A percentile compares a stretch with the other conserved stretches of the same genome.
These are phyloP conservation scores for Sugiyamaella xylanicola DNA, from an alignment of 1,139 yeast genomes.

Conservation along the genomic window DNA sequence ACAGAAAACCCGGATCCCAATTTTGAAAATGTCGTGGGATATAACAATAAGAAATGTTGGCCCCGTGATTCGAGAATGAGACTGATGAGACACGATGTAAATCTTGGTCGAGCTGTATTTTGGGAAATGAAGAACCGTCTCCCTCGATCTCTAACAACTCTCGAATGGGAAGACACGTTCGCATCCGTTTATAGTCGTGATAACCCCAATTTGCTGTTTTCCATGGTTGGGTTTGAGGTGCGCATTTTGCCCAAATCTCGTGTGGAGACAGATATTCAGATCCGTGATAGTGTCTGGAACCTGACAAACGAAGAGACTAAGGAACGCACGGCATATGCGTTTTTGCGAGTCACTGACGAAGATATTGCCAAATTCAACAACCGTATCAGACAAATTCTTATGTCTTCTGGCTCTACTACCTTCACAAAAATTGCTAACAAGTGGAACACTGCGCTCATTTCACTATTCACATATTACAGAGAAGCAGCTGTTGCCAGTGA, in stretches of 20 bases:
- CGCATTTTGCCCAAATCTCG: slow-evolving; percentile 79
- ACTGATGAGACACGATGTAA: slow-evolving; percentile 86
- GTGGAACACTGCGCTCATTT: slow-evolving; percentile 92
- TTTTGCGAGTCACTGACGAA: slow-evolving; percentile 75
- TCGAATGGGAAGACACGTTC: slow-evolving; percentile 80
- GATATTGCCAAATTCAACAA: slow-evolving; percentile 81
- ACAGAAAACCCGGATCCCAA: slow-evolving; percentile 91
- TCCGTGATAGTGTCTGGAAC: slow-evolving; percentile 90
- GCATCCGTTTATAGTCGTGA: slow-evolving; percentile 90
- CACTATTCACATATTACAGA: slow-evolving; percentile 84
- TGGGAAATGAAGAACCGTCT: slow-evolving; percentile 86
- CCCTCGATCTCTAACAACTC: slow-evolving; percentile 70
- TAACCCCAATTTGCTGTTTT: slow-evolving; percentile 82
- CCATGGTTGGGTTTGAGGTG: slow-evolving; percentile 95
- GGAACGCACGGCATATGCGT: slow-evolving; percentile 90
- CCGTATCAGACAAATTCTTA: slow-evolving; percentile 82
- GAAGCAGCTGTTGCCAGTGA: slow-evolving; percentile 92
- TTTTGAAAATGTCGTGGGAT: slow-evolving; percentile 82
- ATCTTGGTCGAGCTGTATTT: slow-evolving; percentile 85
- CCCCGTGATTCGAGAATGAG: slow-evolving; percentile 92
- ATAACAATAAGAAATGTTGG: slow-evolving; percentile 92
- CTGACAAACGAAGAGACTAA: slow-evolving; percentile 68
- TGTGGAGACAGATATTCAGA: slow-evolving; percentile 43
- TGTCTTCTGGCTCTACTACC: slow-evolving; percentile 96
- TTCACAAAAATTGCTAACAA: slow-evolving; percentile 92